Conservation (phyloP, 2,329 filamentous ascomycete genomes). For the Ophiosphaerella korrae region DNA sequence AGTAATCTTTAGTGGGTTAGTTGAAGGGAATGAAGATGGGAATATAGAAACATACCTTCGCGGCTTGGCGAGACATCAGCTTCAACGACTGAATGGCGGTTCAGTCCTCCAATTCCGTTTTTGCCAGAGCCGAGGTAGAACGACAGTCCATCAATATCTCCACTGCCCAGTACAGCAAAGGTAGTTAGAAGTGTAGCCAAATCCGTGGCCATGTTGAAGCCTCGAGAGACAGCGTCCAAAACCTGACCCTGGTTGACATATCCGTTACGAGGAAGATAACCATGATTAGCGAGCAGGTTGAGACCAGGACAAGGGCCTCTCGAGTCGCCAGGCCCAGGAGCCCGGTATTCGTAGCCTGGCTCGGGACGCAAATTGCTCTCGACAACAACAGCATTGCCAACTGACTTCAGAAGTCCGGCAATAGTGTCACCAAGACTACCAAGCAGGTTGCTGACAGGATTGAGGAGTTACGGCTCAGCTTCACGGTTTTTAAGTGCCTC, state of each 20-base stretch:
- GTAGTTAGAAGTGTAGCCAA: conserved; percentile 41
- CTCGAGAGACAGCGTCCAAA: conserved; percentile 19
- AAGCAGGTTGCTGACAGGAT: conserved; percentile 11
- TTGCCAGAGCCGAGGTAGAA: conserved; percentile 28
- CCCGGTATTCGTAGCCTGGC: conserved; percentile 20
- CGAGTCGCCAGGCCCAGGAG: conserved; percentile 24
- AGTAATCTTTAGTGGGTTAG: conserved; percentile 41
- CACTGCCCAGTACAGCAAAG: conserved; percentile 22
- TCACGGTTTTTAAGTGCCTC: conserved; percentile 11
- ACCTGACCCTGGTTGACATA: conserved; percentile 21
- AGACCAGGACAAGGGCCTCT: conserved; percentile 57
- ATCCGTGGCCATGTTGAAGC: conserved; percentile 31
- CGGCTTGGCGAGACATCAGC: conserved; percentile 25
- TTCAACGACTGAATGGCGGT: conserved; percentile 53
- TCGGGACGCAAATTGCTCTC: conserved; percentile 25
- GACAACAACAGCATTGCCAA: conserved; percentile 21
- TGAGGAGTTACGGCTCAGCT: conserved; percentile 11
- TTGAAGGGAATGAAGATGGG: conserved; percentile 22
- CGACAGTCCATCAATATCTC: conserved; percentile 25
- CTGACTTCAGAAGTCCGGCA: conserved; percentile 21
- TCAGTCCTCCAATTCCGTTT: conserved; percentile 25
- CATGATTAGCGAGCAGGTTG: conserved; percentile 60
- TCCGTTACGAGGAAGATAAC: conserved; percentile 55
- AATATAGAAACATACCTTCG: conserved; percentile 45
- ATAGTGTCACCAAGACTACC: conserved; percentile 13